Percentiles rank a stretch among this genome's conserved stretches.
These are phyloP conservation scores for Noccaea caerulescens DNA, from an alignment of 345 rosid species.

Conservation along the genomic window DNA sequence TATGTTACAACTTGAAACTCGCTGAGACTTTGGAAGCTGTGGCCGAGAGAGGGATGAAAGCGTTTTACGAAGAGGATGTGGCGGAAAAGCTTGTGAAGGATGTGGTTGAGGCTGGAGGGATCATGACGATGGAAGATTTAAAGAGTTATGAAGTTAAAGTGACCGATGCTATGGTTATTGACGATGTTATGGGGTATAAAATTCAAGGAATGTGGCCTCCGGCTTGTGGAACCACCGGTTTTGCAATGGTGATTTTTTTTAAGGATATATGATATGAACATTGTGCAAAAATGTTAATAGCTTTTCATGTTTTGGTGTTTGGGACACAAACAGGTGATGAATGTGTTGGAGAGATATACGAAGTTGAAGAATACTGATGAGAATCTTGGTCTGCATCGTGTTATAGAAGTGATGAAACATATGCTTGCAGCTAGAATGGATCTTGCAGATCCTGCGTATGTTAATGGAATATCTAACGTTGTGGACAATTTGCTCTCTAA, in stretches of 20 bases:
- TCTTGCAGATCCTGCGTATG: constrained; percentile 78
- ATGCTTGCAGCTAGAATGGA: constrained; percentile 84
- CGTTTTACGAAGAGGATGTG: constrained; percentile 64
- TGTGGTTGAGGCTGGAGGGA: constrained; percentile 70
- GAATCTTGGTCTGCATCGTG: constrained; percentile 61
- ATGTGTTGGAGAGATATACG: constrained; percentile 67
- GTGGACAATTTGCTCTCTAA: constrained; percentile 65
- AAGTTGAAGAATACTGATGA: constrained; percentile 53
- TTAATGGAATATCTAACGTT: constrained; percentile 39
- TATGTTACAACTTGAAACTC: constrained; percentile 61
- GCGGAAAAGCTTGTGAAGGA: constrained; percentile 73
- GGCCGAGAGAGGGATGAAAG: constrained; percentile 71
- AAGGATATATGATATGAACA: not conserved
- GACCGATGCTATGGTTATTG: constrained; percentile 56
- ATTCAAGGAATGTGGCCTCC: constrained; percentile 86
- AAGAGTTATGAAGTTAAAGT: constrained; percentile 65
- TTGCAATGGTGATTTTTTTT: constrained; percentile 56
- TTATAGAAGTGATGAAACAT: constrained; percentile 86
- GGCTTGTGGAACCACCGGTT: constrained; percentile 77
- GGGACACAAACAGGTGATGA: constrained; percentile 53
- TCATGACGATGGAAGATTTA: constrained; percentile 76
- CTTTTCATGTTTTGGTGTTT: constrained; percentile 17
- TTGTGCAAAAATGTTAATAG: constrained; percentile 17
- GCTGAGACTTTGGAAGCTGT: constrained; percentile 60
- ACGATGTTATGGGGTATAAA: constrained; percentile 59